Evolutionary conservation across 805 yeast genomes (phyloP).

Genomic region (Huiozyma naganishii): DNA sequence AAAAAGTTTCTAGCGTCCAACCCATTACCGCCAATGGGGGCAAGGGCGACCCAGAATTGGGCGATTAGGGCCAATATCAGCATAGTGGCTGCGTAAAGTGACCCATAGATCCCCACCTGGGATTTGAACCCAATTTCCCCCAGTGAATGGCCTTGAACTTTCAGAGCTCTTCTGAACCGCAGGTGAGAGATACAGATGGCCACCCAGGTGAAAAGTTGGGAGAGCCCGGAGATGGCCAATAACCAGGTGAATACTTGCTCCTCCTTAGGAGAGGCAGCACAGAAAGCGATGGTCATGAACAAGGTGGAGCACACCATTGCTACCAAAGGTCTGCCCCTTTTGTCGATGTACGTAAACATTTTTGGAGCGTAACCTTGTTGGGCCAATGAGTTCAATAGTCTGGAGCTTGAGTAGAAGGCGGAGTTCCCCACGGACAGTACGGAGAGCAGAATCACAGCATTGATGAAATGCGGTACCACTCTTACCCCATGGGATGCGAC

Average conservation of each 20-base stretch:
- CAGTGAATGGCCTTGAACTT: slow-evolving; percentile 39
- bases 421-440: slow-evolving; percentile 51
- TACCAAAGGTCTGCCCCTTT: slow-evolving; percentile 47
- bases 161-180: slow-evolving; percentile 49
- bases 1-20: slow-evolving; percentile 36
- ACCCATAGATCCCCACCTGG: slow-evolving; percentile 42
- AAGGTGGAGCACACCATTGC: slow-evolving; percentile 29
- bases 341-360: slow-evolving; percentile 46
- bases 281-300: slow-evolving; percentile 53
- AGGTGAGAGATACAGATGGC: slow-evolving; percentile 46
- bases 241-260: slow-evolving; percentile 55
- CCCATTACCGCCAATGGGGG: slow-evolving; percentile 34
- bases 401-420: slow-evolving; percentile 37
- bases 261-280: slow-evolving; percentile 50
- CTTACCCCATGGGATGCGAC: slow-evolving; percentile 43
- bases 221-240: slow-evolving; percentile 49
- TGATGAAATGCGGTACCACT: slow-evolving; percentile 51
- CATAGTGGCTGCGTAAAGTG: slow-evolving; percentile 40
- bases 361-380: slow-evolving; percentile 53
- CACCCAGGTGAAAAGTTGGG: slow-evolving; percentile 54
- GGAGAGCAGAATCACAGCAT: slow-evolving; percentile 53
- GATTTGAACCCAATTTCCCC: slow-evolving; percentile 45
- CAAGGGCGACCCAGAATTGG: slow-evolving; percentile 58
- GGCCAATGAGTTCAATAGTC: slow-evolving; percentile 45
- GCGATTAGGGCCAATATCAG: slow-evolving; percentile 43